Percentiles rank a stretch among this genome's conserved stretches.
These are phyloP conservation scores for Aspergillus sp. DNA, from an alignment of 2,329 filamentous ascomycete genomes.

Conservation along the genomic window DNA sequence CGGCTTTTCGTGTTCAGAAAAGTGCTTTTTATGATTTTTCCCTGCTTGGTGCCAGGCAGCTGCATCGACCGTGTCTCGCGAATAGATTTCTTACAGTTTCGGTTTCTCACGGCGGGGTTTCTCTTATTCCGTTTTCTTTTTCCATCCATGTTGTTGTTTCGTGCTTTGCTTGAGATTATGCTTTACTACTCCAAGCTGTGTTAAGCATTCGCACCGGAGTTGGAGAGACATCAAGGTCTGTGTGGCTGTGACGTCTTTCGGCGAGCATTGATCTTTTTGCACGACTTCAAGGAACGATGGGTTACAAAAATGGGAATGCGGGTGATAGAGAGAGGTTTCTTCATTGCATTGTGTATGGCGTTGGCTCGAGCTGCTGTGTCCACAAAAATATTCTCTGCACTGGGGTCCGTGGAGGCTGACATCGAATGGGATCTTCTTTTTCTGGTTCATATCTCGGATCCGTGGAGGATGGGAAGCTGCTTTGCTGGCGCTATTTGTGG, in stretches of 20 bases:
- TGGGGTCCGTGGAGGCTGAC: constrained; percentile 37
- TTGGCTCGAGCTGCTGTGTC: constrained; percentile 42
- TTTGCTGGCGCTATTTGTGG: constrained; percentile 38
- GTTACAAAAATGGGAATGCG: constrained; percentile 25
- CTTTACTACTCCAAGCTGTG: constrained; percentile 32
- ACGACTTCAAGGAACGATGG: constrained; percentile 22
- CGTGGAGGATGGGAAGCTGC: constrained; percentile 38
- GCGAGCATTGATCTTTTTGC: constrained; percentile 26
- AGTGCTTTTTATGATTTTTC: constrained; percentile 44
- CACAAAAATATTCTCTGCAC: constrained; percentile 36
- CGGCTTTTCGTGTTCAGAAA: constrained; percentile 41
- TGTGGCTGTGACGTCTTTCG: constrained; percentile 18
- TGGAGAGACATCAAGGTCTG: constrained; percentile 13
- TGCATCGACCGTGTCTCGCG: constrained; percentile 44
- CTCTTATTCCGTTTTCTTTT: constrained; percentile 28
- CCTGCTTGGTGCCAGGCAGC: constrained; percentile 42
- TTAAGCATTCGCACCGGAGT: constrained; percentile 13
- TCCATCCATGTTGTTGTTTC: constrained; percentile 28
- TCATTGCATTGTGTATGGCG: constrained; percentile 47
- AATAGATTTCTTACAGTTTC: constrained; percentile 45
- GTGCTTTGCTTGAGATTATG: constrained; percentile 20
- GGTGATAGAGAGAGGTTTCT: constrained; percentile 33
- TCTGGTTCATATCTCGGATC: constrained; percentile 38
- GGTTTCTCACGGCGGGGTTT: constrained; percentile 44
- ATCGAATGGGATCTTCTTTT: constrained; percentile 30